Evolutionary conservation across 2,329 filamentous ascomycete species (phyloP).

Genomic region (Alternaria solani): DNA sequence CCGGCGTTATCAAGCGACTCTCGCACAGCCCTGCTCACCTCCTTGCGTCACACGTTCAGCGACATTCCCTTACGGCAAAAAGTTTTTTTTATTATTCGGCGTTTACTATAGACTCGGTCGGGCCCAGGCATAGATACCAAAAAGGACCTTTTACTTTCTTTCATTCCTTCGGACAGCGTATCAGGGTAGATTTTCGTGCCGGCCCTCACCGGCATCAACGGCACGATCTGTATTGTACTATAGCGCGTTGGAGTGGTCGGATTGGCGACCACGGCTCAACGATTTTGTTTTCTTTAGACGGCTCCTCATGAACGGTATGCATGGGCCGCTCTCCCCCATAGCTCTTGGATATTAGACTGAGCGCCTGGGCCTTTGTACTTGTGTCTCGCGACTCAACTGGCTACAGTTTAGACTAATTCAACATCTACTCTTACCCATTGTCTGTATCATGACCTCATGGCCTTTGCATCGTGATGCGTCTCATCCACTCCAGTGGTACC

Average conservation of each 20-base stretch:
- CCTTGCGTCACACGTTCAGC: constrained; percentile 43
- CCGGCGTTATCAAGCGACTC: constrained; percentile 39
- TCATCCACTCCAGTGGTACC: constrained; percentile 18
- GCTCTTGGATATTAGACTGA: constrained; percentile 39
- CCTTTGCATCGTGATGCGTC: constrained; percentile 16
- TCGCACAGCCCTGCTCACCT: constrained; percentile 25
- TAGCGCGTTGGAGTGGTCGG: constrained; percentile 44
- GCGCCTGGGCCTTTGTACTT: constrained; percentile 42
- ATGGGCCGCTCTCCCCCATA: constrained; percentile 30
- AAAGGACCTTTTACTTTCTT: constrained; percentile 41
- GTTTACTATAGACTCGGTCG: constrained; percentile 50
- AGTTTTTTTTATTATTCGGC: constrained; percentile 44
- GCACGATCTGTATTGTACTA: constrained; percentile 45
- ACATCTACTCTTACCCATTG: constrained; percentile 35
- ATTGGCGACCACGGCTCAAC: constrained; percentile 41
- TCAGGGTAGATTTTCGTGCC: constrained; percentile 45
- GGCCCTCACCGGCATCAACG: constrained; percentile 44
- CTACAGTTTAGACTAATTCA: constrained; percentile 49
- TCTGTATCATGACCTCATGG: constrained; percentile 1
- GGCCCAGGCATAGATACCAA: constrained; percentile 54
- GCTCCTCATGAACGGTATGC: constrained; percentile 38
- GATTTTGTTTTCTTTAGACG: constrained; percentile 44
- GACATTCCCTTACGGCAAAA: constrained; percentile 49
- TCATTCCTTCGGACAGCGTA: constrained; percentile 39
- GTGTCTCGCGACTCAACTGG: constrained; percentile 43